Evolutionary conservation across 495 filamentous ascomycete genomes (phyloP).

Genomic region (Talaromyces ruber): DNA sequence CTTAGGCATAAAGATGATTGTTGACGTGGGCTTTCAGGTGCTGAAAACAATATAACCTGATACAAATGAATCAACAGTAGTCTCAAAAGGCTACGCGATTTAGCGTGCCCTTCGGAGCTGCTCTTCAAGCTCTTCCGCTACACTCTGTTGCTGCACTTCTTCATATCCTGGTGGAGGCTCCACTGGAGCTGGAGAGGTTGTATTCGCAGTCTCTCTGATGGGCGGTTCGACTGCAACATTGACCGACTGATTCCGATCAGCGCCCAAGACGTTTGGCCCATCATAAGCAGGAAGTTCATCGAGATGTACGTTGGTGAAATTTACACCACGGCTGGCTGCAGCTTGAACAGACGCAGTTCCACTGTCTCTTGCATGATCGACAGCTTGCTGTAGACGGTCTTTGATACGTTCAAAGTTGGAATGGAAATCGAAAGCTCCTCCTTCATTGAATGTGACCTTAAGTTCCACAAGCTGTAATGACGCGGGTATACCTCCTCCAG

Average conservation of each 20-base stretch:
- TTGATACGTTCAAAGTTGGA: slow-evolving; percentile 75
- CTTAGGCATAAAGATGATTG: background rate
- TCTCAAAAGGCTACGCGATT: background rate
- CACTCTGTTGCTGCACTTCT: slow-evolving; percentile 73
- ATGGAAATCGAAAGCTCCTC: slow-evolving; percentile 89
- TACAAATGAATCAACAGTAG: background rate
- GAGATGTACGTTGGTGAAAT: slow-evolving; percentile 54
- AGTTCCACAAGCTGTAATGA: slow-evolving; percentile 63
- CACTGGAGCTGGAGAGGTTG: slow-evolving; percentile 35
- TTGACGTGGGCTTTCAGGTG: background rate
- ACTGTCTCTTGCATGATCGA: slow-evolving; percentile 54
- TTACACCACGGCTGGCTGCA: slow-evolving; percentile 23
- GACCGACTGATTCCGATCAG: slow-evolving; percentile 2
- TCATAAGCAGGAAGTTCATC: slow-evolving; percentile 83
- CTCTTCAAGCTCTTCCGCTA: slow-evolving; percentile 53
- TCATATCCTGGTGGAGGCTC: slow-evolving; percentile 93
- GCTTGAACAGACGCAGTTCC: slow-evolving; percentile 17
- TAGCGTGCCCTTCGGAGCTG: slow-evolving; percentile 22
- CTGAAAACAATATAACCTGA: background rate
- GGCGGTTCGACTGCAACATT: background rate
- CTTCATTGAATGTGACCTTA: slow-evolving; percentile 86
- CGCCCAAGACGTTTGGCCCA: slow-evolving; percentile 16
- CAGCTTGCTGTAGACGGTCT: slow-evolving; percentile 70
- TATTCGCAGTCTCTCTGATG: slow-evolving; percentile 6
- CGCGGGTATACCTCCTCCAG: slow-evolving; percentile 78